phyloP scores from a whole-genome alignment of 805 yeast genomes.

The Zygoascus bituminiphila region DNA sequence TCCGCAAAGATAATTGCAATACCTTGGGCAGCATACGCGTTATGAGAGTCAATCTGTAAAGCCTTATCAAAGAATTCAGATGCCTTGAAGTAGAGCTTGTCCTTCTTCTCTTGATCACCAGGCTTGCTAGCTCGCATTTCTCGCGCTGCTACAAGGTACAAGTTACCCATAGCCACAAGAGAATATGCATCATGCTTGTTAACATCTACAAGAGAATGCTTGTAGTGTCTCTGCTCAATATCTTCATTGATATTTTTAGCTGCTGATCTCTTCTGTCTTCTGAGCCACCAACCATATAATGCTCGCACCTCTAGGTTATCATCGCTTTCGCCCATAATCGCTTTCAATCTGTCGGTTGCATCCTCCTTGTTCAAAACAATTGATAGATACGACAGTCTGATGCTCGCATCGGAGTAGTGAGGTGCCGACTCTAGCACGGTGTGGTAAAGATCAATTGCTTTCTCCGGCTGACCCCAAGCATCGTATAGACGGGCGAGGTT shows the following conservation, averaged over 20 bases:
- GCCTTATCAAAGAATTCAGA: slow-evolving; percentile 88
- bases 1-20: slow-evolving; percentile 89
- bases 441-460: slow-evolving; percentile 42
- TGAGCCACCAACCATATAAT: slow-evolving; percentile 83
- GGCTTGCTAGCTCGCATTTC: slow-evolving; percentile 47
- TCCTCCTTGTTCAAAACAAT: slow-evolving; percentile 35
- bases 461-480: slow-evolving; percentile 31
- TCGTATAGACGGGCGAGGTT: slow-evolving; percentile 76
- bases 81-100: slow-evolving; percentile 78
- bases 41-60: slow-evolving; percentile 68
- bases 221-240: slow-evolving; percentile 71
- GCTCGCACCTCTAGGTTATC: slow-evolving; percentile 78
- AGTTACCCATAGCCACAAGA: slow-evolving; percentile 78
- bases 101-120: slow-evolving; percentile 49
- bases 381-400: slow-evolving; percentile 59
- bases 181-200: slow-evolving; percentile 85
- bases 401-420: slow-evolving; percentile 61
- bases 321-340: slow-evolving; percentile 45
- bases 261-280: slow-evolving; percentile 25
- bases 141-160: slow-evolving; percentile 72
- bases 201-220: slow-evolving; percentile 70
- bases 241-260: slow-evolving; percentile 43
- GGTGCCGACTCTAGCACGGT: slow-evolving; percentile 55
- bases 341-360: slow-evolving; percentile 42
- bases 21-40: slow-evolving; percentile 97